phyloP scores from a whole-genome alignment of 345 rosid genomes.

The Microthlaspi erraticum region DNA sequence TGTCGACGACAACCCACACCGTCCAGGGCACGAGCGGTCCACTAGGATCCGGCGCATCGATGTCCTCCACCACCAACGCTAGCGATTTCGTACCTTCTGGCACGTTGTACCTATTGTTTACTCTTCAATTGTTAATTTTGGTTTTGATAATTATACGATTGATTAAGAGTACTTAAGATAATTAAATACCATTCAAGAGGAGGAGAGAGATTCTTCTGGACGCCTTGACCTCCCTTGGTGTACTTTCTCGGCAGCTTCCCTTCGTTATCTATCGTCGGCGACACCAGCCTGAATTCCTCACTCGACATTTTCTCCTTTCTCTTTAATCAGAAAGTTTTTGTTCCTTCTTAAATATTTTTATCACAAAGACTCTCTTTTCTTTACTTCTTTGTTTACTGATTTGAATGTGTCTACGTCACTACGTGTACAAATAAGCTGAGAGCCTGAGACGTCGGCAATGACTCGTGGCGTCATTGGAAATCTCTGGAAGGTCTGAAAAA shows the following conservation, averaged over 20 bases:
- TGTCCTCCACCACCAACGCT: slow-evolving; percentile 82
- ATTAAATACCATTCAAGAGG: slow-evolving; percentile 64
- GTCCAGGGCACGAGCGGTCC: slow-evolving; percentile 78
- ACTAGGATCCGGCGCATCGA: slow-evolving; percentile 74
- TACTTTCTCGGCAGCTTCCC: slow-evolving; percentile 75
- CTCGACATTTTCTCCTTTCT: slow-evolving; percentile 39
- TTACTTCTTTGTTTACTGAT: not conserved
- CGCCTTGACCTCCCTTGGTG: slow-evolving; percentile 78
- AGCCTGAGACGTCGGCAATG: too few species aligned
- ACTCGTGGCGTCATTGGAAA: not conserved
- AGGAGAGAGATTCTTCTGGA: slow-evolving; percentile 59
- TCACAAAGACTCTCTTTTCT: too few species aligned
- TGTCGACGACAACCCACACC: slow-evolving; percentile 72
- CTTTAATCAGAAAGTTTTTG: too few species aligned
- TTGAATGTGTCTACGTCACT: slow-evolving; percentile 7
- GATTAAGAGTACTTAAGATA: too few species aligned
- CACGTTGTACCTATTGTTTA: slow-evolving; percentile 47
- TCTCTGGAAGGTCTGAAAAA: not conserved
- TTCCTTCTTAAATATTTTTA: too few species aligned
- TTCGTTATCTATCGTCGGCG: slow-evolving; percentile 56
- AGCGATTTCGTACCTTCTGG: slow-evolving; percentile 68
- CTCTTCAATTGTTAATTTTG: too few species aligned
- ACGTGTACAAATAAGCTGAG: not conserved
- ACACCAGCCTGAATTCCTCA: slow-evolving; percentile 64
- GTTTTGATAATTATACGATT: too few species aligned